phyloP scores from a whole-genome alignment of 192 early-diverging fungal species.

The Coemansia sp. region DNA sequence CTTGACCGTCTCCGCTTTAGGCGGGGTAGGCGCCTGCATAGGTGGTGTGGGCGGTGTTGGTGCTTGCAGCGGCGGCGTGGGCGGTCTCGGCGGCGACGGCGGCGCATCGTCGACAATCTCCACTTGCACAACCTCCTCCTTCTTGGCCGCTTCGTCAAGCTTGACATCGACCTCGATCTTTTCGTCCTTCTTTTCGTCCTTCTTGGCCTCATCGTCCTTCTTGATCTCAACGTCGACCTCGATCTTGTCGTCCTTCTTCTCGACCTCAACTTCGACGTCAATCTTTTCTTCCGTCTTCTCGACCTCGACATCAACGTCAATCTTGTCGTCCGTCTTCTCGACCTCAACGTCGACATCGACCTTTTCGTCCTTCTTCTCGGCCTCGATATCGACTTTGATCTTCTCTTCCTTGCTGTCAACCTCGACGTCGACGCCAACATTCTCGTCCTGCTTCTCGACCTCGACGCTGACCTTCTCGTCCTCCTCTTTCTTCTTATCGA shows the following conservation, averaged over 20 bases:
- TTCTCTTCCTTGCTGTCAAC: not conserved
- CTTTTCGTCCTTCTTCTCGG: constrained; percentile 5
- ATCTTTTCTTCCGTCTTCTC: not conserved
- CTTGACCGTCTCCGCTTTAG: constrained; percentile 3
- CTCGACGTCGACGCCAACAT: not conserved
- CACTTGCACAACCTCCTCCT: constrained; percentile 23
- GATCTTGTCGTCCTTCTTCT: constrained; percentile 1
- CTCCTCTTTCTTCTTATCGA: not conserved
- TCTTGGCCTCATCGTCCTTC: constrained; percentile 14
- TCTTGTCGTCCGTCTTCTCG: not conserved
- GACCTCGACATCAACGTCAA: constrained; percentile 1
- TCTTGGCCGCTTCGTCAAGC: constrained; percentile 4
- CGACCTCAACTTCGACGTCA: not conserved
- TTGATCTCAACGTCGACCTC: constrained; percentile 6
- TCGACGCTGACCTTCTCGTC: not conserved
- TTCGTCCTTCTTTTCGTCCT: constrained; percentile 5
- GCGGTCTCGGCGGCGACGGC: not conserved
- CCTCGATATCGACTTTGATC: not conserved
- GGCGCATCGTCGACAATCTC: constrained; percentile 14
- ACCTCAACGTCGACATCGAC: constrained; percentile 1
- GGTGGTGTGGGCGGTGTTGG: not conserved
- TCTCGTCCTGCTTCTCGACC: not conserved
- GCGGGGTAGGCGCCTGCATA: not conserved
- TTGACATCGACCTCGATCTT: not conserved
- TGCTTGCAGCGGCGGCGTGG: not conserved